A percentile compares a stretch with the other conserved stretches of the same genome.
phyloP scores from a whole-genome alignment of 2,329 filamentous ascomycete species.

The Cadophora malorum region DNA sequence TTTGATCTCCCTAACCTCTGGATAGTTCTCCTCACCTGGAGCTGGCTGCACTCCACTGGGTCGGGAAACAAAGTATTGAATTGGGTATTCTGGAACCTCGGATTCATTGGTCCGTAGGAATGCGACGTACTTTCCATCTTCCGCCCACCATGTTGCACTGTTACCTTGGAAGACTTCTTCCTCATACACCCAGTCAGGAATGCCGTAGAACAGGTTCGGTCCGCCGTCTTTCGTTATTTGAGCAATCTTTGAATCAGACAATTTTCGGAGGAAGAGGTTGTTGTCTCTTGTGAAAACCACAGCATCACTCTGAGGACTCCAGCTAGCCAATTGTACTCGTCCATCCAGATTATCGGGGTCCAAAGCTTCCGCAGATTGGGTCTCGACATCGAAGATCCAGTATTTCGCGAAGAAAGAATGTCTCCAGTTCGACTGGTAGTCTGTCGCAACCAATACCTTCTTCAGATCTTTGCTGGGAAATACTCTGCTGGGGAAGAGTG shows the following conservation, averaged over 20 bases:
- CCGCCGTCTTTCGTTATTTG: slow-evolving; percentile 89
- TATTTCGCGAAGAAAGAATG: slow-evolving; percentile 88
- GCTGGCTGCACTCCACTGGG: slow-evolving; percentile 76
- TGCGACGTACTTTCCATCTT: slow-evolving; percentile 85
- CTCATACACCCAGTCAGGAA: slow-evolving; percentile 98
- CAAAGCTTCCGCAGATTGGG: slow-evolving; percentile 77
- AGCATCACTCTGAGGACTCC: slow-evolving; percentile 87
- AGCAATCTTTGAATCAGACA: slow-evolving; percentile 50
- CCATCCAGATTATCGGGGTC: slow-evolving; percentile 70
- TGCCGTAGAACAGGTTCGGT: slow-evolving; percentile 87
- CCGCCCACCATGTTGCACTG: slow-evolving; percentile 93
- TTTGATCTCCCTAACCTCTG: slow-evolving; percentile 90
- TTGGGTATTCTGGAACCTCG: slow-evolving; percentile 85
- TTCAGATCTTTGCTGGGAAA: slow-evolving; percentile 84
- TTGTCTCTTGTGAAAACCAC: slow-evolving; percentile 91
- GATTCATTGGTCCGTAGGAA: slow-evolving; percentile 96
- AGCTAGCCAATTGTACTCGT: slow-evolving; percentile 82
- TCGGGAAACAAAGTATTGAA: slow-evolving; percentile 90
- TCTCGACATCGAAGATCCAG: slow-evolving; percentile 89
- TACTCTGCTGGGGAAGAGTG: slow-evolving; percentile 63
- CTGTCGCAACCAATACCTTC: slow-evolving; percentile 82
- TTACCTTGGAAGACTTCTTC: slow-evolving; percentile 80
- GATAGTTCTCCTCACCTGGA: slow-evolving; percentile 83
- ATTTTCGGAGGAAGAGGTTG: slow-evolving; percentile 82
- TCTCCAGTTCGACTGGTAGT: slow-evolving; percentile 80